Evolutionary conservation across 176 grass and related monocot genomes (phyloP).

Genomic region (Secale cereale): DNA sequence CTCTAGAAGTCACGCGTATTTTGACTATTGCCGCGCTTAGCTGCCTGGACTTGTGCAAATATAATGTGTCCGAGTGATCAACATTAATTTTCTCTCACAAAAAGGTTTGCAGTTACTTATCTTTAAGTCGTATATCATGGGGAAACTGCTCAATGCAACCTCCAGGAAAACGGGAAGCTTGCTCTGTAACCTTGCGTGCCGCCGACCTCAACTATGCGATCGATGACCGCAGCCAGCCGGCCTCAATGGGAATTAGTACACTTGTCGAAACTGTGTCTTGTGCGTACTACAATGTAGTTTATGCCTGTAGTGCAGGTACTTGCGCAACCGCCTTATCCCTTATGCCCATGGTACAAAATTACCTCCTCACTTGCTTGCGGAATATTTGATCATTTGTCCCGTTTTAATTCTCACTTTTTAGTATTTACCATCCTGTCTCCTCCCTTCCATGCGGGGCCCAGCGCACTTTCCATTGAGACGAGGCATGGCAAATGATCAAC

Average conservation of each 20-base stretch:
- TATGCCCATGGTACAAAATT: no score
- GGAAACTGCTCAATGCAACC: conserved; percentile 32
- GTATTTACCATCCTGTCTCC: no score
- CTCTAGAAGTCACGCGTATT: background rate
- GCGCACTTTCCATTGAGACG: no score
- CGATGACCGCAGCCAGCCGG: background rate
- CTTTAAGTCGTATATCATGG: conserved; percentile 31
- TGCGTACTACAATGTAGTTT: background rate
- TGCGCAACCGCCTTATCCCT: background rate
- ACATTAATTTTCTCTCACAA: background rate
- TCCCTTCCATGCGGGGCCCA: no score
- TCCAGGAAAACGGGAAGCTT: conserved; percentile 31
- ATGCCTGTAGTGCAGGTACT: background rate
- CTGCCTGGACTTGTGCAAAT: background rate
- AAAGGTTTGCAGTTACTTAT: background rate
- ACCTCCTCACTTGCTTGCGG: no score
- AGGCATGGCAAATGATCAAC: no score
- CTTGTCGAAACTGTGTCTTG: background rate
- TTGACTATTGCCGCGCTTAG: background rate
- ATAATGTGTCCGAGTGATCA: background rate
- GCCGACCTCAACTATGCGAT: background rate
- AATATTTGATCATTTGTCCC: no score
- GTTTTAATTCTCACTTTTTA: no score
- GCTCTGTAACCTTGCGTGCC: background rate
- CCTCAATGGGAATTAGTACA: no score